Conservation (phyloP, 345 rosid species). For the Ceriops zippeliana region DNA sequence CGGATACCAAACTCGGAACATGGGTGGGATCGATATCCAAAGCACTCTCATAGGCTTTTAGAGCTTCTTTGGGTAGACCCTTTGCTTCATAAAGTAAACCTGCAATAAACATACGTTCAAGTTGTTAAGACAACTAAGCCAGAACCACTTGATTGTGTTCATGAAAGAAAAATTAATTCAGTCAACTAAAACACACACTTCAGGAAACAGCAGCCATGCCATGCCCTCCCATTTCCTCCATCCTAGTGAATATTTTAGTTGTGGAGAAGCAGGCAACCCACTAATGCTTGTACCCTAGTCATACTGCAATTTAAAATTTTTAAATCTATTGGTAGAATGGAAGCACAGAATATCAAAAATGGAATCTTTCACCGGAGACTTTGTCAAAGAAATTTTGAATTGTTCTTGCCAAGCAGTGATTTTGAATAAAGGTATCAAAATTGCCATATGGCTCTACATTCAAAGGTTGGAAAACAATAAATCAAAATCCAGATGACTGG, state of each 20-base stretch:
- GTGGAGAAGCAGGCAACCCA: too few species aligned
- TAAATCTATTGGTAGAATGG: too few species aligned
- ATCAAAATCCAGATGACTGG: neutral
- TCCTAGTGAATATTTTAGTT: too few species aligned
- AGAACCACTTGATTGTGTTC: neutral
- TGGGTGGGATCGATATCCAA: slow-evolving; percentile 51
- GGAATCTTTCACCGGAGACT: neutral
- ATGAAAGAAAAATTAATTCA: too few species aligned
- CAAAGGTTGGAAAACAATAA: neutral
- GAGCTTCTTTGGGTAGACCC: slow-evolving; percentile 49
- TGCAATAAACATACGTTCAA: slow-evolving; percentile 14
- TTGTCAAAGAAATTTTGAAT: neutral
- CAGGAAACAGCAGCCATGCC: too few species aligned
- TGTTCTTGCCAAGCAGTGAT: neutral
- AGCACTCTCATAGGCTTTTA: slow-evolving; percentile 45
- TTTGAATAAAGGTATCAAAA: neutral
- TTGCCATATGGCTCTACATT: neutral
- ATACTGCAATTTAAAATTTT: too few species aligned
- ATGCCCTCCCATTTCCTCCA: too few species aligned
- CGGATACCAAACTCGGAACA: slow-evolving; percentile 58
- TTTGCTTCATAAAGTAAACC: slow-evolving; percentile 47
- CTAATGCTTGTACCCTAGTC: too few species aligned
- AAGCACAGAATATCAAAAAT: too few species aligned
- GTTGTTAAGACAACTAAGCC: slow-evolving; percentile 3
- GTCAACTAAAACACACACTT: too few species aligned